These are phyloP conservation scores for Penicillium decumbens DNA, from an alignment of 2,329 filamentous ascomycete species.

Conservation along the genomic window DNA sequence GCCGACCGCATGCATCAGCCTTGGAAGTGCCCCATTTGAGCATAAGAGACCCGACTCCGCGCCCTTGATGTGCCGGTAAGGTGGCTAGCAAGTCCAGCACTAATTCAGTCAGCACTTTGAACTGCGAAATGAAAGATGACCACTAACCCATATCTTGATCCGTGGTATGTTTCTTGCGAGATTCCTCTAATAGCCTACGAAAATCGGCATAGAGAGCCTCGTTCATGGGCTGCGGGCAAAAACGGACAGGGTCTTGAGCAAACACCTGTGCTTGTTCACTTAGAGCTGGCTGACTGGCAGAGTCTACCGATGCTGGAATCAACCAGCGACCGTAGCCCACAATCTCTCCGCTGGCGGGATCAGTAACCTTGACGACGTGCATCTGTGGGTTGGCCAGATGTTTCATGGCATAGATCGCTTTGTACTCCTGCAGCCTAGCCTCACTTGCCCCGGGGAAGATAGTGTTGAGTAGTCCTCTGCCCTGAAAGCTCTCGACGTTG, in stretches of 20 bases:
- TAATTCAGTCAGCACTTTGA: constrained; percentile 5
- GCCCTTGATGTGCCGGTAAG: constrained; percentile 43
- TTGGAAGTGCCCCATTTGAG: constrained; percentile 47
- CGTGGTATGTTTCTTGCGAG: constrained; percentile 16
- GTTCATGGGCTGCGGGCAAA: constrained; percentile 45
- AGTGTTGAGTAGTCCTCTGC: constrained; percentile 36
- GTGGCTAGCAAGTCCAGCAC: constrained; percentile 48
- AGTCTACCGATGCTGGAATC: constrained; percentile 24
- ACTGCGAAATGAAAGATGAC: neutral
- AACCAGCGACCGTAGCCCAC: constrained; percentile 51
- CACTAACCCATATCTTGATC: constrained; percentile 26
- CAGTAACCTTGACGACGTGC: constrained; percentile 42
- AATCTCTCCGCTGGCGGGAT: constrained; percentile 29
- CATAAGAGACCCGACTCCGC: constrained; percentile 44
- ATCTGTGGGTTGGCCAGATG: constrained; percentile 41
- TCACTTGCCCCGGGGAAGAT: constrained; percentile 37
- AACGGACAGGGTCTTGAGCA: constrained; percentile 31
- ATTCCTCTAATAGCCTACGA: constrained; percentile 14
- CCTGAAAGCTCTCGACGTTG: constrained; percentile 46
- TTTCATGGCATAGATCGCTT: constrained; percentile 29
- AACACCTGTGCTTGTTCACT: constrained; percentile 42
- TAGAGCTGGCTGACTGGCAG: constrained; percentile 23
- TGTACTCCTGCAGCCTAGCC: constrained; percentile 35
- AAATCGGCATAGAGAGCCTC: constrained; percentile 36
- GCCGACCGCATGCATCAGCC: constrained; percentile 44